Evolutionary conservation across 2,329 filamentous ascomycete genomes (phyloP), one percentile per base, ranked within the genome.

Genomic region (Fusarium zealandicum): DNA sequence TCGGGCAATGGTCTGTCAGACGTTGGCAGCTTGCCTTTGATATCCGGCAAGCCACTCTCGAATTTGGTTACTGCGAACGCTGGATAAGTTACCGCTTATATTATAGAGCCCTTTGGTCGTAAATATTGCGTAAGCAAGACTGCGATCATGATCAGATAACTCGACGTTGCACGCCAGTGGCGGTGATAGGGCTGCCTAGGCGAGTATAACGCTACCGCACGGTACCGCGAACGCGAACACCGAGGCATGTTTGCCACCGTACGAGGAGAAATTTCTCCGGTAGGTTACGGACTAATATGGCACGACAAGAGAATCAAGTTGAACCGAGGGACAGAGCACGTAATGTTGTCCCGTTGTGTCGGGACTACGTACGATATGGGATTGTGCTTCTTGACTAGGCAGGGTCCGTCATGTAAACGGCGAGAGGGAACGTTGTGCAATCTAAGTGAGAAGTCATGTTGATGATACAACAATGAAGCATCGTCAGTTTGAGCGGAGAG

Each of bases 141-240:
- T 25, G 22, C 16, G 20, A 54, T 27, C 14, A 43, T 27, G 25
- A 20, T 38, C 25, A 44, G 39, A 51, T 27, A 39, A 25, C 14
- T 16, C 9, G 25, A 10, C 28, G 32, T 28, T n/a, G 16, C 51
- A 42, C 28, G 22, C 17, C 10, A 25, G 50, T 22, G 28, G 20
- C 31, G 28, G 11, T 28, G 14, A 31, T 46, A 50, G 32, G 37
- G 42, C 37, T 47, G 54, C 31, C 30, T 27, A 27, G 40, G 25
- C 25, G 12, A 48, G 27, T 44, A 44, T 18, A 30, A 47, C 44
- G n/a, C 17, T 50, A 22, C 17, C 18, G 10, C n/a, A 8, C 37
- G 44, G n/a, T 35, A 44, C 39, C 27, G 16, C 20, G 31, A 40
- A 16, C 17, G 14, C 35, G 6, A 18, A 9, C 5, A n/a, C 27